Percentiles rank a stretch among this genome's conserved stretches.
Conservation (phyloP, 192 early-diverging fungal genomes). For the Backusella psychrophila region DNA sequence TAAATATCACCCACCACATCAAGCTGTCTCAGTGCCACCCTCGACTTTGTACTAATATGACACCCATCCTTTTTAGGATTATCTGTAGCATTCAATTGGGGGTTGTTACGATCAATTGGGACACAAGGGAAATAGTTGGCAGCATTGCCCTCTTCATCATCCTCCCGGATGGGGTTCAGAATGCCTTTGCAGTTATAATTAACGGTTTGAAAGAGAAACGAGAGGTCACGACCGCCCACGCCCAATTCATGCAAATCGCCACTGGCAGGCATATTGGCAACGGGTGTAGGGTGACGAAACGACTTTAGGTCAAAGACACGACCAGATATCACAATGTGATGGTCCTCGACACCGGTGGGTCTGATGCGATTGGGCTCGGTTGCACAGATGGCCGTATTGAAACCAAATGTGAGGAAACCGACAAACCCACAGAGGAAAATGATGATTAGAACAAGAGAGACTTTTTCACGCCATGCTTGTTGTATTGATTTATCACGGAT, state of each 20-base stretch:
- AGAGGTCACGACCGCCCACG: conserved; percentile 68
- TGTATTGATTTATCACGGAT: conserved; percentile 47
- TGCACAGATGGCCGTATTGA: conserved; percentile 65
- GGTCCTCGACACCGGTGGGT: conserved; percentile 46
- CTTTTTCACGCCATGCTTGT: conserved; percentile 89
- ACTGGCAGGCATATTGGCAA: conserved; percentile 33
- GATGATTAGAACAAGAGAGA: conserved; percentile 84
- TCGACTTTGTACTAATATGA: conserved; percentile 47
- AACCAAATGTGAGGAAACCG: conserved; percentile 86
- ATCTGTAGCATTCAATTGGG: conserved; percentile 49
- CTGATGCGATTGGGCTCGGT: conserved; percentile 43
- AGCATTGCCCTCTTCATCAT: conserved; percentile 39
- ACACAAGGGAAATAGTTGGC: conserved; percentile 73
- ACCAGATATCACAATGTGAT: conserved; percentile 61
- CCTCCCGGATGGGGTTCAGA: conserved; percentile 34
- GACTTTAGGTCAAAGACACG: conserved; percentile 58
- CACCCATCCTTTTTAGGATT: conserved; percentile 57
- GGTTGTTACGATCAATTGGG: conserved; percentile 38
- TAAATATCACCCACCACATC: conserved; percentile 60
- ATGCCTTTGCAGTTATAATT: conserved; percentile 66
- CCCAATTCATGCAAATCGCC: conserved; percentile 57
- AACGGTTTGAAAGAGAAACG: conserved; percentile 77
- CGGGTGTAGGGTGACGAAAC: conserved; percentile 49
- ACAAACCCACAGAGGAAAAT: conserved; percentile 64
- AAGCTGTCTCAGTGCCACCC: conserved; percentile 42